phyloP scores from a whole-genome alignment of 495 filamentous ascomycete species.

The Lichenothelia convexa region DNA sequence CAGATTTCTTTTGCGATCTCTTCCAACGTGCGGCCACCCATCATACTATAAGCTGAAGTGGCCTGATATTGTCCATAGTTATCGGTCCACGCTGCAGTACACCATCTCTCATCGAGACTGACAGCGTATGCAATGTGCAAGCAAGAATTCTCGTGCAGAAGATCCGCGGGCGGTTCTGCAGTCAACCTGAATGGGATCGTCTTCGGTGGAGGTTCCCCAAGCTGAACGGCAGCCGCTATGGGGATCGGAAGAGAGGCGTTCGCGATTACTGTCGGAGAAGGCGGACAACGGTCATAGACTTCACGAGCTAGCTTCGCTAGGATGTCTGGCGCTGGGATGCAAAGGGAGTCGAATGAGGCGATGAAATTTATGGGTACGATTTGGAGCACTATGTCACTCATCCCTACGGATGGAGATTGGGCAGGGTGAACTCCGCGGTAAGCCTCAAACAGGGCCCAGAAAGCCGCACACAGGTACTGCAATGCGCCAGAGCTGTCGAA shows the following conservation, averaged over 20 bases:
- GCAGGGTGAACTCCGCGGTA: slow-evolving; percentile 39
- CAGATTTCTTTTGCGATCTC: slow-evolving; percentile 68
- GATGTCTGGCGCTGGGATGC: slow-evolving; percentile 46
- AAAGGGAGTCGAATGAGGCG: slow-evolving; percentile 42
- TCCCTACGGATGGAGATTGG: slow-evolving; percentile 27
- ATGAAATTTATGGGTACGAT: slow-evolving; percentile 60
- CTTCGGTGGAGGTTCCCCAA: slow-evolving; percentile 54
- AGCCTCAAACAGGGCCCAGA: slow-evolving; percentile 53
- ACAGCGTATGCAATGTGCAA: slow-evolving; percentile 77
- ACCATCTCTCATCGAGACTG: slow-evolving; percentile 69
- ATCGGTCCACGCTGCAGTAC: slow-evolving; percentile 86
- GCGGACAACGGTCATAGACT: slow-evolving; percentile 68
- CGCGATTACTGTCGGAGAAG: slow-evolving; percentile 22
- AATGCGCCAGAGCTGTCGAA: slow-evolving; percentile 44
- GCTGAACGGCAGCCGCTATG: slow-evolving; percentile 52
- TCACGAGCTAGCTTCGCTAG: slow-evolving; percentile 58
- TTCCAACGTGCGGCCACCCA: slow-evolving; percentile 27
- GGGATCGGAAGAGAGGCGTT: slow-evolving; percentile 23
- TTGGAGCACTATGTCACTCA: slow-evolving; percentile 57
- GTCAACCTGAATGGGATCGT: slow-evolving; percentile 63
- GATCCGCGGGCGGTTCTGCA: slow-evolving; percentile 43
- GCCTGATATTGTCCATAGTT: slow-evolving; percentile 59
- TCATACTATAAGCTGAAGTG: slow-evolving; percentile 61
- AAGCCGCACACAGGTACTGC: slow-evolving; percentile 61
- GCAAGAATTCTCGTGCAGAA: slow-evolving; percentile 65